Conservation (phyloP, 495 filamentous ascomycete species). For the Chaetomium tenue region DNA sequence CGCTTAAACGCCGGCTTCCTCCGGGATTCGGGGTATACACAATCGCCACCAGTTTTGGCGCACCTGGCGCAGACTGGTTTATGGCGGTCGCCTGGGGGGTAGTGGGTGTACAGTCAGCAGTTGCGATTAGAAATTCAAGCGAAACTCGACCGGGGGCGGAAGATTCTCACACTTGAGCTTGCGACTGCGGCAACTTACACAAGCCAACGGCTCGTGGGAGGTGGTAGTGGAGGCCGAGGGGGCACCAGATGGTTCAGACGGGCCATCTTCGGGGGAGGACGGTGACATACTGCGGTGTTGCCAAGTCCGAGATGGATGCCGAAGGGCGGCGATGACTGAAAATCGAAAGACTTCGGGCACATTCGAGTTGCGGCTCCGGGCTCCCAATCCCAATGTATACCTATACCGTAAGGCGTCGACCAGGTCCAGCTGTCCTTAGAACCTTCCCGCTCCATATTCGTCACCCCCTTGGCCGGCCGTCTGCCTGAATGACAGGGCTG, state of each 20-base stretch:
- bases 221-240: slow-evolving; percentile 5
- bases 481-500: slow-evolving; percentile 22
- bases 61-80: slow-evolving; percentile 75
- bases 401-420: no score
- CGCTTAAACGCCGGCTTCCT: slow-evolving; percentile 87
- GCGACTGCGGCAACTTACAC: slow-evolving; percentile 57
- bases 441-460: slow-evolving; percentile 7
- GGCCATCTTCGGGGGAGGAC: slow-evolving; percentile 24
- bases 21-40: slow-evolving; percentile 77
- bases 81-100: slow-evolving; percentile 49
- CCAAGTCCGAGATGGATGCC: slow-evolving; percentile 18
- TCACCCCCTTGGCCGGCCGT: slow-evolving; percentile 15
- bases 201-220: slow-evolving; percentile 46
- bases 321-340: slow-evolving; percentile 13
- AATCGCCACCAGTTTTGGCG: slow-evolving; percentile 64
- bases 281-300: slow-evolving; percentile 19
- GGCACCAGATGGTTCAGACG: slow-evolving; percentile 8
- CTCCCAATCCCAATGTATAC: slow-evolving; percentile 20
- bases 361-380: slow-evolving; percentile 18
- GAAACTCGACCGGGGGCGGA: neutral
- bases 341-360: slow-evolving; percentile 16
- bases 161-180: slow-evolving; percentile 57
- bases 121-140: neutral
- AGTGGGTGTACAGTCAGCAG: slow-evolving; percentile 18
- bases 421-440: slow-evolving; percentile 5